A percentile compares a stretch with the other conserved stretches of the same genome.
Evolutionary conservation across 805 yeast genomes (phyloP).

Genomic region (Saturnispora halmiae): DNA sequence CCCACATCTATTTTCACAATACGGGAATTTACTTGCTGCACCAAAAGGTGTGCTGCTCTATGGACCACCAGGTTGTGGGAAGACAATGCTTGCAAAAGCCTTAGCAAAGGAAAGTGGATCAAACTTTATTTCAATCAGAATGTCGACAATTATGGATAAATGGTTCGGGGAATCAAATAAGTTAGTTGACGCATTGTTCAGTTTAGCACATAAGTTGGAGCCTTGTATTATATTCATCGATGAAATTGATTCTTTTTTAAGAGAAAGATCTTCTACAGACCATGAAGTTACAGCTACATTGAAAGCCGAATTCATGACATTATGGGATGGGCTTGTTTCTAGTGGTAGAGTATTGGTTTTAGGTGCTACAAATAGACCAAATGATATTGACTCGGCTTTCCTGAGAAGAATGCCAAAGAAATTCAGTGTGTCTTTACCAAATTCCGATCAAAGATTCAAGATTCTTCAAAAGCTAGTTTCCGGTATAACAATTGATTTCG

Average conservation of each 20-base stretch:
- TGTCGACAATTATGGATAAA: conserved; percentile 93
- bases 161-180: conserved; percentile 97
- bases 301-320: conserved; percentile 94
- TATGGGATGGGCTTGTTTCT: conserved; percentile 87
- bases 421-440: conserved; percentile 71
- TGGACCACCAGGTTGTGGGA: conserved; percentile 98
- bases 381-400: conserved; percentile 87
- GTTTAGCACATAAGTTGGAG: conserved; percentile 78
- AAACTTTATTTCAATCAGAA: conserved; percentile 78
- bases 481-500: conserved; percentile 63
- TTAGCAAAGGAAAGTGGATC: conserved; percentile 89
- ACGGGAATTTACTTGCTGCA: conserved; percentile 64
- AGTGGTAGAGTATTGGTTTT: conserved; percentile 75
- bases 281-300: conserved; percentile 93
- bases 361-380: conserved; percentile 92
- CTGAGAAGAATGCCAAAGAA: conserved; percentile 88
- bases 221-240: conserved; percentile 95
- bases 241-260: conserved; percentile 88
- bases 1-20: conserved; percentile 66
- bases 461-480: conserved; percentile 62
- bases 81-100: conserved; percentile 95
- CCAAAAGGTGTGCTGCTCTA: conserved; percentile 90
- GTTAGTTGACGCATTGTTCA: conserved; percentile 84
- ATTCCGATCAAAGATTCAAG: conserved; percentile 52
- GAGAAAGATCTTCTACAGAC: conserved; percentile 76